Evolutionary conservation across 257 asterid species (phyloP), one percentile per base, ranked within the genome.

Genomic region (Capsicum baccatum): DNA sequence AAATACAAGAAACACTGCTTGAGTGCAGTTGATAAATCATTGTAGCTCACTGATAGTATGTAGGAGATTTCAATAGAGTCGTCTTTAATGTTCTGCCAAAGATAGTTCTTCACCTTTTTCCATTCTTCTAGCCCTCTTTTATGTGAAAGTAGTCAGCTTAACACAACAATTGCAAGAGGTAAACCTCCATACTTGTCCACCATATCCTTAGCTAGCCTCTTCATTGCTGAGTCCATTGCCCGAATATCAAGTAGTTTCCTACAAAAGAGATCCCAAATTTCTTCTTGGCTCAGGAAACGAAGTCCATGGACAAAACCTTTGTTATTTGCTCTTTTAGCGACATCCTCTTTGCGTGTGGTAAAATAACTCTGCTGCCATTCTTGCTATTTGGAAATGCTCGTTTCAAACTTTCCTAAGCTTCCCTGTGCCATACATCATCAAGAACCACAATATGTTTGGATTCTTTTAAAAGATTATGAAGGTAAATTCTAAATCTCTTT

Each of bases 121-220:
- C 83, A 80, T 44, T 80, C 12, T 0, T 80, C 44, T 10, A 39
- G 6, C 0, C 62, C 56, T 11, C 3, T 11, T 71, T n/a, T 83
- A 3, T 83, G 47, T 0, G 33, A 69, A 35, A 83, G 66, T 3
- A 83, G 57, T 13, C 85, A 59, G 11, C 67, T 78, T 13, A 83
- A 42, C 35, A 71, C 56, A 37, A 68, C 69, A 59, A 83, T n/a
- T 13, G 81, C 85, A 17, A 83, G 85, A 42, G 85, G 85, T 71
- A 83, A 56, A 9, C 86, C 86, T 33, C 50, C 0, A 59, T 83
- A 83, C 19, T 83, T 73, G 0, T 17, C 59, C 54, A 83, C 70
- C 68, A 83, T 57, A 16, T 60, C 82, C 39, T 3, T 47, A 5
- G 74, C 60, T 48, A 74, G 8, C 37, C 16, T 42, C 13, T 11